Percentiles rank a stretch among this genome's conserved stretches.
phyloP scores from a whole-genome alignment of 495 filamentous ascomycete genomes.

The Talaromyces wortmannii region DNA sequence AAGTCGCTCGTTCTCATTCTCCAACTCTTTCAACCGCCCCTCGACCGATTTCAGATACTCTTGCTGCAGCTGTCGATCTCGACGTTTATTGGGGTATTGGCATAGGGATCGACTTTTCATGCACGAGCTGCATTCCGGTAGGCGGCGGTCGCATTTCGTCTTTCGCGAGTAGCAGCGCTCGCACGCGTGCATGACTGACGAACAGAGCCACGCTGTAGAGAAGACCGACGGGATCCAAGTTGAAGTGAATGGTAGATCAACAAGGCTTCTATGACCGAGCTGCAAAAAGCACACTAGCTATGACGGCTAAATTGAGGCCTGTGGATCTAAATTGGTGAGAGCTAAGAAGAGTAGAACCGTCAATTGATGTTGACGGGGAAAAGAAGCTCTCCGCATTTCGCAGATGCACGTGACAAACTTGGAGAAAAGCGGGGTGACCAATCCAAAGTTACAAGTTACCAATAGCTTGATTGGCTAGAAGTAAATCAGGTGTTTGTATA shows the following conservation, averaged over 20 bases:
- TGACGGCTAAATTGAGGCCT: background rate
- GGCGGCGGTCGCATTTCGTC: background rate
- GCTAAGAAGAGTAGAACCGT: background rate
- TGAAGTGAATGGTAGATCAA: background rate
- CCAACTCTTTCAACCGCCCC: background rate
- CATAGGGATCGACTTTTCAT: background rate
- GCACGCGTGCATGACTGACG: background rate
- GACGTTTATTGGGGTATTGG: background rate
- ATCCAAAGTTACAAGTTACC: background rate
- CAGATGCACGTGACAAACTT: background rate
- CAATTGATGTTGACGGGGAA: background rate
- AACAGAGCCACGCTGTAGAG: background rate
- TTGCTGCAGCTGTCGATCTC: background rate
- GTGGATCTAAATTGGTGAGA: background rate
- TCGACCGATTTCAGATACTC: background rate
- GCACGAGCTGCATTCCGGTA: background rate
- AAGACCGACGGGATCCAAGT: background rate
- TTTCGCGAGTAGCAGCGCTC: background rate
- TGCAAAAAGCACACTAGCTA: background rate
- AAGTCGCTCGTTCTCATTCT: background rate
- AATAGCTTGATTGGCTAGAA: too few relatives aligned
- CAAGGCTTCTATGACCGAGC: background rate
- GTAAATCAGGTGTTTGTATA: too few relatives aligned
- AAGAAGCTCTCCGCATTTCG: background rate
- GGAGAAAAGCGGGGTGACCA: background rate